A percentile compares a stretch with the other conserved stretches of the same genome.
phyloP scores from a whole-genome alignment of 805 yeast species.

The Candida namnaoensis region DNA sequence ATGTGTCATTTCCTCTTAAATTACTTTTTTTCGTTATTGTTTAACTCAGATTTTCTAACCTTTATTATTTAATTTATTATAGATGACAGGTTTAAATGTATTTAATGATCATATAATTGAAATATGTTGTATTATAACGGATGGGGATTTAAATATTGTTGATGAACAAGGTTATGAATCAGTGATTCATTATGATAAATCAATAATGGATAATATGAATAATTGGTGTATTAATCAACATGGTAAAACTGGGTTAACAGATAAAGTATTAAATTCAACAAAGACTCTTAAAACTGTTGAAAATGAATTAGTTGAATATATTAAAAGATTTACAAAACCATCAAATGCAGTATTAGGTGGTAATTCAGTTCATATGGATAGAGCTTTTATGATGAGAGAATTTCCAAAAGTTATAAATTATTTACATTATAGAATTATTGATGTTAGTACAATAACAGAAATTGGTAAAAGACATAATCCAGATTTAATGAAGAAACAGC shows the following conservation, averaged over 20 bases:
- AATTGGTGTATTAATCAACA: constrained; percentile 88
- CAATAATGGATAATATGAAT: constrained; percentile 62
- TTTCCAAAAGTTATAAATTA: constrained; percentile 66
- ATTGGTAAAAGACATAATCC: constrained; percentile 73
- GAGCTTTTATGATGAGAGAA: constrained; percentile 73
- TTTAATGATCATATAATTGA: constrained; percentile 80
- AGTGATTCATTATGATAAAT: constrained; percentile 62
- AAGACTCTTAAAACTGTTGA: constrained; percentile 57
- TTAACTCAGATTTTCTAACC: no score
- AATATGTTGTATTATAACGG: constrained; percentile 85
- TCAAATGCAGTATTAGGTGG: constrained; percentile 75
- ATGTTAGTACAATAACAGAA: constrained; percentile 84
- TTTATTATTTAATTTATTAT: no score
- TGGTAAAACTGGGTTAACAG: constrained; percentile 64
- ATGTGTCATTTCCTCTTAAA: constrained; percentile 1
- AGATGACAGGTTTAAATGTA: constrained; percentile 91
- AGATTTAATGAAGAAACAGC: constrained; percentile 42
- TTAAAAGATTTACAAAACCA: constrained; percentile 44
- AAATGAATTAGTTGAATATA: constrained; percentile 50
- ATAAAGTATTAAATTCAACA: constrained; percentile 48
- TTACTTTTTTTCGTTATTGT: no score
- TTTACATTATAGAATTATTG: constrained; percentile 72
- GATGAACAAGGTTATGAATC: constrained; percentile 74
- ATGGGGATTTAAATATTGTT: constrained; percentile 63
- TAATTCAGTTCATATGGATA: constrained; percentile 87